Evolutionary conservation across 768 basidiomycete species (phyloP).

Genomic region (Amanita rubescens): DNA sequence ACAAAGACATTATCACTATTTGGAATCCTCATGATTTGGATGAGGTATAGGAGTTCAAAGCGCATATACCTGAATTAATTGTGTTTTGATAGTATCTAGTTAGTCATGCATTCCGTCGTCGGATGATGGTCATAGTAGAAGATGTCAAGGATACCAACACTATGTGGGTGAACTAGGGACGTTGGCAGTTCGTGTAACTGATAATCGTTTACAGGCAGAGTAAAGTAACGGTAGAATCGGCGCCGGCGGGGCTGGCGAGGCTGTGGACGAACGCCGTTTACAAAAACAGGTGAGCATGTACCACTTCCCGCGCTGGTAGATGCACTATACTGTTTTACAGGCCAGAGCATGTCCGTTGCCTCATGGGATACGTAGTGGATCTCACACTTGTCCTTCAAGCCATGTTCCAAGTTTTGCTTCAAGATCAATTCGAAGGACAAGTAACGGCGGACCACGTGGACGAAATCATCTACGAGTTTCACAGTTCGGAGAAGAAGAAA

Average conservation of each 20-base stretch:
- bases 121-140: not conserved
- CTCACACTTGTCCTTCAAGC: not conserved
- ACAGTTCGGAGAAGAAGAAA: not conserved
- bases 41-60: not conserved
- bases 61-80: not conserved
- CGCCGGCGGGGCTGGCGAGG: not conserved
- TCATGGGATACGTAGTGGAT: not conserved
- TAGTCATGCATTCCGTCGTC: not conserved
- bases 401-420: not conserved
- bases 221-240: not conserved
- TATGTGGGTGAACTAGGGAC: not conserved
- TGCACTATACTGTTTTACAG: not conserved
- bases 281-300: not conserved
- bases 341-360: not conserved
- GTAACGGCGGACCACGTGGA: not conserved
- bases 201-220: not conserved
- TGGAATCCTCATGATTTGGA: not conserved
- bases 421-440: not conserved
- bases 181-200: too few species aligned
- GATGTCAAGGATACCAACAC: not conserved
- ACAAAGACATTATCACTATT: slow-evolving; percentile 3
- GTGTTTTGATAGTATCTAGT: not conserved
- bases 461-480: not conserved
- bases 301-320: not conserved
- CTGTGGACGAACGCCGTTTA: not conserved